Conservation (phyloP, 2,329 filamentous ascomycete genomes). For the Apiospora hydei region DNA sequence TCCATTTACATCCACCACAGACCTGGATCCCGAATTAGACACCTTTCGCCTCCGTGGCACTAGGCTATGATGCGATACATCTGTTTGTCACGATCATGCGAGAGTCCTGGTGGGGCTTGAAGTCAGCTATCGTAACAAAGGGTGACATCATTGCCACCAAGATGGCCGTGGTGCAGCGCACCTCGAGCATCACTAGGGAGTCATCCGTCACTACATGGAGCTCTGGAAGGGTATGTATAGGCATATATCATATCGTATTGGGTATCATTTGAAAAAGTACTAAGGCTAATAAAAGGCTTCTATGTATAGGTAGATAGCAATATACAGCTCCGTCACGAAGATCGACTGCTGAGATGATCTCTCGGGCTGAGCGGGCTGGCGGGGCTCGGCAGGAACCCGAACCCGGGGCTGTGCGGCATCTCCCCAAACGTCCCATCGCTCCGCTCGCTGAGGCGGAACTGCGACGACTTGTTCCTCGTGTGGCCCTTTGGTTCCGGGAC, state of each 20-base stretch:
- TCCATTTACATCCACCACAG: not conserved
- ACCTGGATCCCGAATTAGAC: not conserved
- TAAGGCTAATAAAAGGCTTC: slow-evolving; percentile 3
- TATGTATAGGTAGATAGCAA: not conserved
- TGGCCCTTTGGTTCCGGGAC: slow-evolving; percentile 3
- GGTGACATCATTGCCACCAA: not conserved
- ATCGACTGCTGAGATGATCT: not conserved
- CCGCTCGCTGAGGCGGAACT: slow-evolving; percentile 20
- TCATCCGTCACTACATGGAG: not conserved
- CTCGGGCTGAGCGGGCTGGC: not conserved
- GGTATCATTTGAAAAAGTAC: slow-evolving; percentile 12
- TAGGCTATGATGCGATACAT: not conserved
- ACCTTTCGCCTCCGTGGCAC: not conserved
- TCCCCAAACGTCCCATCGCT: slow-evolving; percentile 28
- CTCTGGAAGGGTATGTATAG: not conserved
- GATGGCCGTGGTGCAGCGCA: too few species aligned
- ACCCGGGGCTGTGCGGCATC: slow-evolving; percentile 16
- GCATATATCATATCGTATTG: not conserved
- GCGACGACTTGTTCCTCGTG: not conserved
- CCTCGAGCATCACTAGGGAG: not conserved
- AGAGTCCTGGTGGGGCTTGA: not conserved
- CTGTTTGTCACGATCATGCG: not conserved
- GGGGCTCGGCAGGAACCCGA: not conserved
- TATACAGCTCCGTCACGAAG: slow-evolving; percentile 12
- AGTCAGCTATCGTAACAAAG: not conserved